A percentile compares a stretch with the other conserved stretches of the same genome.
Evolutionary conservation across 106 monocot genomes (phyloP).

Genomic region (Allium sativum): DNA sequence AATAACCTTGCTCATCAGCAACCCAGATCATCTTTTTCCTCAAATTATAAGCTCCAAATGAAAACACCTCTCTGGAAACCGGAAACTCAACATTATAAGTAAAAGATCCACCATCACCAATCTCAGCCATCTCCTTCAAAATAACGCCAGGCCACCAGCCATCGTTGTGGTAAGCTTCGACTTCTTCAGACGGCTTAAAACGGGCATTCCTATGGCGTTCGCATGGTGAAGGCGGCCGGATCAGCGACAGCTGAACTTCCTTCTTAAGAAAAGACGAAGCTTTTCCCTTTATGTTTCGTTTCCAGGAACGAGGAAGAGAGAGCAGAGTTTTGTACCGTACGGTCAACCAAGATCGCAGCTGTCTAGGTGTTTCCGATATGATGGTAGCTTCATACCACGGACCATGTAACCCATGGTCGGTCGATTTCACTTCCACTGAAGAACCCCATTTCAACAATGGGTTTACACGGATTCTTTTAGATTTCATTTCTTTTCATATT

Average conservation of each 20-base stretch:
- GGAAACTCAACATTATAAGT: conserved; percentile 6
- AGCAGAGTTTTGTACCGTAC: conserved; percentile 23
- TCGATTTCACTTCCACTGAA: conserved; percentile 33
- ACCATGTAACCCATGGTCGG: conserved; percentile 31
- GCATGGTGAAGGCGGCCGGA: conserved; percentile 34
- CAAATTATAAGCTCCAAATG: background rate
- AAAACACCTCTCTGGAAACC: background rate
- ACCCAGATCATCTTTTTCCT: background rate
- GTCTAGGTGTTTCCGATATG: conserved; percentile 6
- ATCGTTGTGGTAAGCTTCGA: conserved; percentile 51
- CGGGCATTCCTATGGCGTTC: background rate
- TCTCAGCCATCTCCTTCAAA: background rate
- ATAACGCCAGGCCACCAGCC: conserved; percentile 59
- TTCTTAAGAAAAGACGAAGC: conserved; percentile 6
- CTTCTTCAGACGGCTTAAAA: conserved; percentile 12
- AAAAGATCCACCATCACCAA: background rate
- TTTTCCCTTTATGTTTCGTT: too few species aligned
- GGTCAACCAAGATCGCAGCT: conserved; percentile 11
- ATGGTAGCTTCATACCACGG: conserved; percentile 40
- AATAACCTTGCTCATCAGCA: too few species aligned
- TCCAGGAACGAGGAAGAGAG: too few species aligned
- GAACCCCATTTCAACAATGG: conserved; percentile 5
- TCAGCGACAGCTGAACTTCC: conserved; percentile 7
- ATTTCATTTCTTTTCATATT: too few species aligned
- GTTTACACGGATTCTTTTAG: too few species aligned